Base-by-base conservation (phyloP, 257 asterid genomes). In the Solanum chmielewskii region DNA sequence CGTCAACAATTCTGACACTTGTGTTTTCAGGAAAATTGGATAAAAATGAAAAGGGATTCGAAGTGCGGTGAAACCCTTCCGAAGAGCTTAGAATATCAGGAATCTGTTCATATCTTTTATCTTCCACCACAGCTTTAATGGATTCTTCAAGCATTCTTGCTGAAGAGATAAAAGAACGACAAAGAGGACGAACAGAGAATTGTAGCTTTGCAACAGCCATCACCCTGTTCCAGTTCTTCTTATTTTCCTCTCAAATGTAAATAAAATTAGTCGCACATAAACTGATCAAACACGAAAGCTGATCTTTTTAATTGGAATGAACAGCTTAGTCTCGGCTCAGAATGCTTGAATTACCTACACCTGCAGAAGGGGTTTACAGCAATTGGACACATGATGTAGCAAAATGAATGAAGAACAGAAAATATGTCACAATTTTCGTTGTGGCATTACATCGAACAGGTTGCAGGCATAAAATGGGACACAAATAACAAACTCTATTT, bases 21-120 rank as follows among this genome's bases (percentile, higher is more conserved):
- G 70, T 88, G 89, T 86, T 89, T 60, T 87, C 86, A 12, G 96
- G 78, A 49, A 93, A 89, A 49, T 87, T 56, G 74, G 96, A 90
- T 87, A 94, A 94, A 82, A 94, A 94, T 1, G 90, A 66, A 84
- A 95, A 97, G 13, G 98, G 98, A 86, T 97, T 94, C n/a, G 90
- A 88, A 71, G 87, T 92, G 74, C 85, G 86, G 69, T 62, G 45
- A 62, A 89, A 83, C 11, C 20, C 78, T 52, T 73, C 77, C 18
- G 93, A 89, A 76, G 91, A 59, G 25, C 88, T 83, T 71, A 95
- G 92, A 33, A 95, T 88, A 31, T 90, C 92, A 33, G 98, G 98
- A 86, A 97, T 92, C 86, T 90, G 78, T 25, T 81, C 87, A 78
- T 92, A 97, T n/a, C 83, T 78, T 87, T 94, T 94, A 39, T 90